Conservation (phyloP, 2,329 filamentous ascomycete species). For the Peltaster fructicola region DNA sequence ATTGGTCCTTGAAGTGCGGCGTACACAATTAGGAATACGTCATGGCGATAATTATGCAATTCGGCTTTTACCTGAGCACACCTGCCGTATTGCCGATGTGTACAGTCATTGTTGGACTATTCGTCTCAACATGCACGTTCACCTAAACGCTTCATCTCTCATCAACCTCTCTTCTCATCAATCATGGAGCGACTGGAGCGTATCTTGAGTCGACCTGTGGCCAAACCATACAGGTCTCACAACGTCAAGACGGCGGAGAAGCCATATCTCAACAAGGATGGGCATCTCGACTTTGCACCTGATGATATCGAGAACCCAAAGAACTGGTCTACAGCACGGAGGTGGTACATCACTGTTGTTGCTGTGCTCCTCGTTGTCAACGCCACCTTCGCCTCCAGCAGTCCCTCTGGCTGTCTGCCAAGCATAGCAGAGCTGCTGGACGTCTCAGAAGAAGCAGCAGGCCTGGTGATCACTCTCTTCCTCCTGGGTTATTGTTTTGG, state of each 20-base stretch:
- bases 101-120: too few species aligned
- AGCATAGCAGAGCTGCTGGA: constrained; percentile 29
- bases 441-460: constrained; percentile 25
- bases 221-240: constrained; percentile 34
- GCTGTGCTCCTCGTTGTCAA: constrained; percentile 35
- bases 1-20: too few species aligned
- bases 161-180: too few species aligned
- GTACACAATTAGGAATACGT: too few species aligned
- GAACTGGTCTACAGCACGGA: constrained; percentile 28
- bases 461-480: constrained; percentile 18
- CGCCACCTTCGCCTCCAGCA: constrained; percentile 35
- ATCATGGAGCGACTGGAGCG: constrained; percentile 27
- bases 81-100: too few species aligned
- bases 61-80: too few species aligned
- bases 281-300: constrained; percentile 33
- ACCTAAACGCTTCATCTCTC: too few species aligned
- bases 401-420: constrained; percentile 21
- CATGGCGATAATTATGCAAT: too few species aligned
- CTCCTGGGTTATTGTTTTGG: constrained; percentile 38
- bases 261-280: constrained; percentile 31
- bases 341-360: constrained; percentile 25
- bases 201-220: constrained; percentile 32
- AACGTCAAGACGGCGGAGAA: constrained; percentile 20
- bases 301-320: constrained; percentile 33
- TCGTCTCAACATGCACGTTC: too few species aligned